Base-by-base conservation (phyloP, 768 basidiomycete species). In the Amyloporia xantha region DNA sequence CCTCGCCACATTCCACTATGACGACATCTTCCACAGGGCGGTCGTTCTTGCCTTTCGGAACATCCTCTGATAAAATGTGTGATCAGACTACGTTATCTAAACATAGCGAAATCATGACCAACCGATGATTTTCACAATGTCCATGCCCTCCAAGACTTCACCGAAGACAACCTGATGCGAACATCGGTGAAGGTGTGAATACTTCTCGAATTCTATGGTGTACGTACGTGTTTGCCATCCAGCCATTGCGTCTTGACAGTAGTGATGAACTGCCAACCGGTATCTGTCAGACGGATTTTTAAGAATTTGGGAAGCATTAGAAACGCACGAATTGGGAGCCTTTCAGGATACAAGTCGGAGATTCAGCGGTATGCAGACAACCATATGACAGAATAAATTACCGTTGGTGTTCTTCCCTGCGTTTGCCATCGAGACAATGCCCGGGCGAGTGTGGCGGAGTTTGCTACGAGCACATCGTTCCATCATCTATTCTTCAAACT, bases 341-440 rank as follows among this genome's bases (percentile, higher is more conserved):
- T 88, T 50, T 7, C 21, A 50, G 48, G 23, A 5, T 9, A 28
- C 15, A 39, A 30, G 52, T 42, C 49, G 44, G 44, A 17, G 44
- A 45, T 35, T 45, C 25, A 45, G 30, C 33, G 33, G 30, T 21
- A 15, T 5, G 28, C 26, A 25, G 15, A 36, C 19, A 33, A 11
- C 30, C 5, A 19, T 10, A 6, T 26, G 20, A 19, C 26, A 25
- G 38, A 36, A 25, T 3, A 4, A 54, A 70, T 50, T 62, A 87
- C 89, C 94, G 60, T 97, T 97, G 27, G 94, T 96, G 65, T 94
- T 87, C 66, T 83, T 85, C 62, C 84, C 85, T 48, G 91, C 82
- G 60, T 96, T 97, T 42, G 94, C 94, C 94, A 97, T 96, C 2
- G 91, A 93, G 50, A 95, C 78, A 49, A 78, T 75, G 54, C 94